Conservation (phyloP, 306 rosid species). For the Cicer pinnatifidum region DNA sequence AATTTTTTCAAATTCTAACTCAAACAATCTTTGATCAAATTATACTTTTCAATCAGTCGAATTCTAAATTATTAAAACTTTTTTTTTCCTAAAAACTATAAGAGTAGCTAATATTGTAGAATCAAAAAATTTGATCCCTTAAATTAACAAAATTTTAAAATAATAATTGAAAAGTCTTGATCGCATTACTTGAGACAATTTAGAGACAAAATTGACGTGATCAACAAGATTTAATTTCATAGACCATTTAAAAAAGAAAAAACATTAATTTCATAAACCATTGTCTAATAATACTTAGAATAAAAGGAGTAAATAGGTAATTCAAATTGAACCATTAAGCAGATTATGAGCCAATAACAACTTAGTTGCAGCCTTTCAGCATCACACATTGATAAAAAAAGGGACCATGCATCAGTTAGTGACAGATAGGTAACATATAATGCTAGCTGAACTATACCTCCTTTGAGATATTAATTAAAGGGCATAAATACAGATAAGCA, state of each 20-base stretch:
- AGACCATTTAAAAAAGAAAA: not conserved
- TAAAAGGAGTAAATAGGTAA: not conserved
- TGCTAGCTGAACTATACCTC: conserved; percentile 36
- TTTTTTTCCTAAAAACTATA: too few relatives aligned
- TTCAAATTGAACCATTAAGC: conserved; percentile 33
- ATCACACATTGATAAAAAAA: conserved; percentile 32
- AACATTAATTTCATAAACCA: not conserved
- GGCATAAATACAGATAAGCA: conserved; percentile 42
- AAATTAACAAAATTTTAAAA: not conserved
- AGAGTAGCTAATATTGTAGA: not conserved
- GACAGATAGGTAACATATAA: conserved; percentile 46
- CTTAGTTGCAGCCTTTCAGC: conserved; percentile 41
- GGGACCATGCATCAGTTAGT: conserved; percentile 44
- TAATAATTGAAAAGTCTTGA: not conserved
- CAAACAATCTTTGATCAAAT: too few relatives aligned
- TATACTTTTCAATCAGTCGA: too few relatives aligned
- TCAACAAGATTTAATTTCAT: not conserved
- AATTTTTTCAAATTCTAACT: too few relatives aligned
- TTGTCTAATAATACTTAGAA: not conserved
- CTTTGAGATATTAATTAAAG: conserved; percentile 37
- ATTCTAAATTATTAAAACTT: too few relatives aligned
- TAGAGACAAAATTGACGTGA: not conserved
- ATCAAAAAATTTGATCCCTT: not conserved
- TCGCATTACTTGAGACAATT: not conserved
- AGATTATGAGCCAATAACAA: conserved; percentile 33